phyloP scores from a whole-genome alignment of 495 filamentous ascomycete genomes.

The Halenospora varia region DNA sequence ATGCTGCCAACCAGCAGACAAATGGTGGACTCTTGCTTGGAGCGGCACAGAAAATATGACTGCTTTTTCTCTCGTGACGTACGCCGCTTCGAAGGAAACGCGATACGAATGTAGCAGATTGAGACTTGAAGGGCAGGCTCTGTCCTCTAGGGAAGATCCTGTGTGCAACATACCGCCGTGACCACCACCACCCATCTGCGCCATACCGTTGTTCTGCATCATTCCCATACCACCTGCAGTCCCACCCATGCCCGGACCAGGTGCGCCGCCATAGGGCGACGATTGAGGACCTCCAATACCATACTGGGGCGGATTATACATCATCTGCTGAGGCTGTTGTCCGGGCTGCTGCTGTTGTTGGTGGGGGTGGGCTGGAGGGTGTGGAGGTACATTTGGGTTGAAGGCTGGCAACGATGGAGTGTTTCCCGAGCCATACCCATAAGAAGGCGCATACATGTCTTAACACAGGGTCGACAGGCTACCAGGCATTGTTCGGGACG shows the following conservation, averaged over 20 bases:
- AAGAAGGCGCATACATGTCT: conserved; percentile 23
- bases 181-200: conserved; percentile 24
- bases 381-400: conserved; percentile 15
- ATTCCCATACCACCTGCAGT: conserved; percentile 23
- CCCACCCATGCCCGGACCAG: conserved; percentile 19
- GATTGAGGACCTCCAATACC: conserved; percentile 4
- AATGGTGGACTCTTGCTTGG: conserved; percentile 6
- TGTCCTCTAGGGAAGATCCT: background rate
- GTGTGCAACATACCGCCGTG: conserved; percentile 22
- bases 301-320: conserved; percentile 26
- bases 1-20: background rate
- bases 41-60: background rate
- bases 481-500: background rate
- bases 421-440: conserved; percentile 18
- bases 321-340: conserved; percentile 27
- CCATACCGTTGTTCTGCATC: conserved; percentile 29
- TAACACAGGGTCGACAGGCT: background rate
- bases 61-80: background rate
- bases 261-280: conserved; percentile 20
- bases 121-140: background rate
- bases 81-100: background rate
- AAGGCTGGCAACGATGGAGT: conserved; percentile 11
- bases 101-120: background rate
- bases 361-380: no score
- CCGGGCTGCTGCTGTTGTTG: conserved; percentile 8